phyloP scores from a whole-genome alignment of 169 alveolate genomes.

The Plasmodium reichenowi region DNA sequence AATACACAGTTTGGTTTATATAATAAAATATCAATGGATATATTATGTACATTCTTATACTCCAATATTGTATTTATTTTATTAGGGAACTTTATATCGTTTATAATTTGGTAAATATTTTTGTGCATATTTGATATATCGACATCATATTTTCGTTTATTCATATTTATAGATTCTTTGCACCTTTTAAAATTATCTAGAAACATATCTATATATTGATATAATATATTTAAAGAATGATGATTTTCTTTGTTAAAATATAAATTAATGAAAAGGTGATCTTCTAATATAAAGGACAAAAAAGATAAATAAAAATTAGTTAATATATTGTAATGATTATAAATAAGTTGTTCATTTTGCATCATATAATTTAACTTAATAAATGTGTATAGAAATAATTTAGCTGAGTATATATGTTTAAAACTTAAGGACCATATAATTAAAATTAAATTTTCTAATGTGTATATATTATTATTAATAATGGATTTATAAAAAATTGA shows the following conservation, averaged over 20 bases:
- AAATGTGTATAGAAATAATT: conserved; percentile 42
- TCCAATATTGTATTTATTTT: conserved; percentile 22
- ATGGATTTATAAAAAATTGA: no score
- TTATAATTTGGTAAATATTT: conserved; percentile 20
- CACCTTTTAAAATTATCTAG: conserved; percentile 7
- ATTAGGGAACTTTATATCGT: conserved; percentile 4
- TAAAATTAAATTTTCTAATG: conserved; percentile 45
- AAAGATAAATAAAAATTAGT: conserved; percentile 71
- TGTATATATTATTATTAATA: neutral
- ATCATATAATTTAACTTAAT: conserved; percentile 19
- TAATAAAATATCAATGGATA: conserved; percentile 71
- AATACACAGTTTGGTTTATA: neutral
- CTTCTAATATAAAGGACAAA: conserved; percentile 51
- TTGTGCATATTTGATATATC: conserved; percentile 57
- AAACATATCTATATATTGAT: conserved; percentile 15
- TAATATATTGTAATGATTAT: conserved; percentile 17
- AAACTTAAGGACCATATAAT: conserved; percentile 61
- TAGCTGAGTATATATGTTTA: conserved; percentile 67
- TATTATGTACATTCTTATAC: conserved; percentile 27
- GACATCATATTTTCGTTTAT: conserved; percentile 56
- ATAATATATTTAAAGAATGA: conserved; percentile 31
- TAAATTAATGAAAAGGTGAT: conserved; percentile 10
- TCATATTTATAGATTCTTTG: conserved; percentile 51
- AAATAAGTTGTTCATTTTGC: conserved; percentile 2
- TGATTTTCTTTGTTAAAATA: conserved; percentile 69